A percentile compares a stretch with the other conserved stretches of the same genome.
Evolutionary conservation across 352 stramenopile genomes (phyloP).

Genomic region (Phytophthora quininea): DNA sequence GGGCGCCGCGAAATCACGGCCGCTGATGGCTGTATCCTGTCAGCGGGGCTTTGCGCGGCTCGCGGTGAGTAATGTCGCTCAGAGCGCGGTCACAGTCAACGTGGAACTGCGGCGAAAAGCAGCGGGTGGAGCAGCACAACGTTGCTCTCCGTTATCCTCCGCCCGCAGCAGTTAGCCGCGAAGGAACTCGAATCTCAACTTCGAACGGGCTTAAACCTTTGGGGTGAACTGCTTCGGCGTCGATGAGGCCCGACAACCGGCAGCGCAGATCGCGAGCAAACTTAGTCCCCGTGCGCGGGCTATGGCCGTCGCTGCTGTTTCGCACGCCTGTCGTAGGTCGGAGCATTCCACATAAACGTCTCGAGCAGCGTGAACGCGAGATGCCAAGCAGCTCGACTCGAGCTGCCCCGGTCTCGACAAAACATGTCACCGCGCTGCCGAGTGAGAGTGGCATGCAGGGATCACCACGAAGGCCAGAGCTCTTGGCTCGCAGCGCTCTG

Average conservation of each 20-base stretch:
- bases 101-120: neutral
- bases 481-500: slow-evolving; percentile 19
- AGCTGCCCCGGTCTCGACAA: too few relatives aligned
- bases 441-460: slow-evolving; percentile 12
- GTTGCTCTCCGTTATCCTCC: too few relatives aligned
- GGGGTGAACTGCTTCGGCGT: too few relatives aligned
- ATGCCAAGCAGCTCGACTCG: too few relatives aligned
- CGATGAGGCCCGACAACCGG: slow-evolving; percentile 9
- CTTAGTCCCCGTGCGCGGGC: neutral
- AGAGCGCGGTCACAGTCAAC: neutral
- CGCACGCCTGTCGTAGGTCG: slow-evolving; percentile 12
- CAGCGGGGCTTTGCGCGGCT: neutral
- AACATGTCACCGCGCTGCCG: neutral
- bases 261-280: slow-evolving; percentile 28
- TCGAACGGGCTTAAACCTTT: too few relatives aligned
- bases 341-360: neutral
- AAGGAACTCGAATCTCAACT: neutral
- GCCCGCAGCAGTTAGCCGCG: too few relatives aligned
- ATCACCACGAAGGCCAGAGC: slow-evolving; percentile 25
- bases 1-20: neutral
- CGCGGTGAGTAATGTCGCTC: neutral
- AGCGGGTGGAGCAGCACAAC: too few relatives aligned
- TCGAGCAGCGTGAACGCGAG: too few relatives aligned
- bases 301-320: slow-evolving; percentile 18
- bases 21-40: neutral